Evolutionary conservation across 2,329 filamentous ascomycete genomes (phyloP).

Genomic region (Chaetomiaceae sp.): DNA sequence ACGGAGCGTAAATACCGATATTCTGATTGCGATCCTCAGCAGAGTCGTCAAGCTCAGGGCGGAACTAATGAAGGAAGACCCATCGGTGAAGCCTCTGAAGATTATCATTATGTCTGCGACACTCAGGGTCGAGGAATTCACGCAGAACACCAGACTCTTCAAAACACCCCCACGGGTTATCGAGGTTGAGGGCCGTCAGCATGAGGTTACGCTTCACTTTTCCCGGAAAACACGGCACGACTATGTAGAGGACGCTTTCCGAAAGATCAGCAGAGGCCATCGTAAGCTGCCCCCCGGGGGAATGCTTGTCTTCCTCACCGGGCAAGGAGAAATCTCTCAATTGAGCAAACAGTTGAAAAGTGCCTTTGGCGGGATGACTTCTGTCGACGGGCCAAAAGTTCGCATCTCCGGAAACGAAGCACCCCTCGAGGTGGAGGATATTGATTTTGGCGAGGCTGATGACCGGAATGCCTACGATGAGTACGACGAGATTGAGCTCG

Average conservation of each 20-base stretch:
- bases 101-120: conserved; percentile 98
- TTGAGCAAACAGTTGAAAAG: conserved; percentile 76
- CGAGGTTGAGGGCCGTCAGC: conserved; percentile 87
- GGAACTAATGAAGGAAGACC: conserved; percentile 67
- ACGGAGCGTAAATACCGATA: conserved; percentile 94
- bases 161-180: conserved; percentile 73
- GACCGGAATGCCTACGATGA: conserved; percentile 59
- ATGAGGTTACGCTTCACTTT: conserved; percentile 86
- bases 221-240: conserved; percentile 75
- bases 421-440: conserved; percentile 78
- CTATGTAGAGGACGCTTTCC: conserved; percentile 85
- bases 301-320: conserved; percentile 91
- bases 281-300: conserved; percentile 84
- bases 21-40: conserved; percentile 95
- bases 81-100: conserved; percentile 73
- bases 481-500: conserved; percentile 52
- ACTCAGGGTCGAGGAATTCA: conserved; percentile 83
- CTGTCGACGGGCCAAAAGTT: conserved; percentile 60
- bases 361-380: conserved; percentile 55
- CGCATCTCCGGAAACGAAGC: conserved; percentile 72
- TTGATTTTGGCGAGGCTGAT: conserved; percentile 70
- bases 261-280: conserved; percentile 83
- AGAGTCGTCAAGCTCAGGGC: conserved; percentile 81
- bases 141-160: conserved; percentile 78
- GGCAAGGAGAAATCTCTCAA: conserved; percentile 83